phyloP scores from a whole-genome alignment of 768 basidiomycete species.

The Trametes gibbosa region DNA sequence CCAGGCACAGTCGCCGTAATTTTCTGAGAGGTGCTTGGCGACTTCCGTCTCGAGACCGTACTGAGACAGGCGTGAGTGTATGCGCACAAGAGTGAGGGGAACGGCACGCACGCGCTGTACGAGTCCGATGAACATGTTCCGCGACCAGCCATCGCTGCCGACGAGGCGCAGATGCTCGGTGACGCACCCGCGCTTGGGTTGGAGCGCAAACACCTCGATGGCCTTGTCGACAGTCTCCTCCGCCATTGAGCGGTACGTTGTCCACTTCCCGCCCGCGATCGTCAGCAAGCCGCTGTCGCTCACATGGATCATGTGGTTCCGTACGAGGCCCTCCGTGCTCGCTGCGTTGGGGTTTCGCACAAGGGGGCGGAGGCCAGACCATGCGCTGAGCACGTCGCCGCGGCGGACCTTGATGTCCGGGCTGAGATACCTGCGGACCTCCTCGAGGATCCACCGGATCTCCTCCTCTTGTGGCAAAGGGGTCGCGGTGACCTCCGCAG shows the following conservation, averaged over 20 bases:
- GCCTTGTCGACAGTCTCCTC: constrained; percentile 91
- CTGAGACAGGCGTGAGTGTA: constrained; percentile 35
- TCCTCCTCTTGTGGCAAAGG: constrained; percentile 90
- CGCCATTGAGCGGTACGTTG: constrained; percentile 95
- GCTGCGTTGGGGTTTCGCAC: constrained; percentile 76
- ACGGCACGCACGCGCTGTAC: constrained; percentile 71
- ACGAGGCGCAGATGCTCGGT: constrained; percentile 82
- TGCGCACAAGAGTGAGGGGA: background rate
- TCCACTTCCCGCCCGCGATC: constrained; percentile 98
- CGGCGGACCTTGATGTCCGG: constrained; percentile 93
- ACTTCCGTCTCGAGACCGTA: constrained; percentile 91
- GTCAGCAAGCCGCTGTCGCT: constrained; percentile 81
- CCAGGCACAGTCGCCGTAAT: constrained; percentile 97
- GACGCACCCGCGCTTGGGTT: constrained; percentile 61
- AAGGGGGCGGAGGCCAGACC: constrained; percentile 89
- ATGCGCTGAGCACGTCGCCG: constrained; percentile 93
- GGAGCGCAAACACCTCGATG: constrained; percentile 71
- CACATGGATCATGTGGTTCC: constrained; percentile 91
- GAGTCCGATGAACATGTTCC: constrained; percentile 95
- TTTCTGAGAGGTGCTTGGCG: constrained; percentile 88
- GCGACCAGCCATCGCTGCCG: constrained; percentile 91
- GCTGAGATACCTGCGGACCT: constrained; percentile 84
- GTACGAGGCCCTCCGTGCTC: constrained; percentile 82
- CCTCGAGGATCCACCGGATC: constrained; percentile 94
- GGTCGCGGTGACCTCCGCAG: constrained; percentile 65